phyloP scores from a whole-genome alignment of 1,139 yeast species.

The Geotrichum bryndzae region DNA sequence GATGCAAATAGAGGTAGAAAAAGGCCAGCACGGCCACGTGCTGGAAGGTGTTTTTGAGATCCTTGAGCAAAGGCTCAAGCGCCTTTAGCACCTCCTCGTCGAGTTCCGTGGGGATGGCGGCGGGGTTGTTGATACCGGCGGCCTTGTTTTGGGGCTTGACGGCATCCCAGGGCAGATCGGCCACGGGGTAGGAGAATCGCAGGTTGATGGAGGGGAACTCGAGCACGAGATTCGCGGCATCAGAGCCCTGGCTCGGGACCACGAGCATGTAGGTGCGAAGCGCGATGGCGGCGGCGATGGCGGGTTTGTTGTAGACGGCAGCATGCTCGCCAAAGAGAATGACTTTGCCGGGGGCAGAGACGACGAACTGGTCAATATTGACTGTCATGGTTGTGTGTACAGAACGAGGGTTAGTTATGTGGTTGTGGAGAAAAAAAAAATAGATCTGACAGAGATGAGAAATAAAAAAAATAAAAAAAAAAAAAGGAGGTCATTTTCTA shows the following conservation, averaged over 20 bases:
- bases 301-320: slow-evolving; percentile 88
- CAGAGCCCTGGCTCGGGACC: slow-evolving; percentile 30
- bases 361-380: slow-evolving; percentile 42
- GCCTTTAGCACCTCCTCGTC: slow-evolving; percentile 54
- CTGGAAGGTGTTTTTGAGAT: slow-evolving; percentile 52
- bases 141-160: slow-evolving; percentile 11
- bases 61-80: slow-evolving; percentile 41
- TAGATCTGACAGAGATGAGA: background rate
- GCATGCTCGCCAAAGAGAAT: slow-evolving; percentile 96
- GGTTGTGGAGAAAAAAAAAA: background rate
- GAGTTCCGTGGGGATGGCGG: slow-evolving; percentile 46
- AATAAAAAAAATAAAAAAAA: background rate
- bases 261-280: slow-evolving; percentile 75
- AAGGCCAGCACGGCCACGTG: slow-evolving; percentile 83
- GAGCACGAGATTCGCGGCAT: slow-evolving; percentile 44
- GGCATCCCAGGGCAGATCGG: slow-evolving; percentile 48
- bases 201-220: slow-evolving; percentile 81
- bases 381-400: slow-evolving; percentile 9
- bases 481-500: background rate
- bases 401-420: background rate
- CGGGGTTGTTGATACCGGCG: slow-evolving; percentile 32
- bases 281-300: slow-evolving; percentile 84
- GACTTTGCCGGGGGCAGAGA: slow-evolving; percentile 95
- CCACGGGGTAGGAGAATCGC: slow-evolving; percentile 53
- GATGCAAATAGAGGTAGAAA: slow-evolving; percentile 61